Conservation (phyloP, 306 rosid species). For the Rosa lucieae region DNA sequence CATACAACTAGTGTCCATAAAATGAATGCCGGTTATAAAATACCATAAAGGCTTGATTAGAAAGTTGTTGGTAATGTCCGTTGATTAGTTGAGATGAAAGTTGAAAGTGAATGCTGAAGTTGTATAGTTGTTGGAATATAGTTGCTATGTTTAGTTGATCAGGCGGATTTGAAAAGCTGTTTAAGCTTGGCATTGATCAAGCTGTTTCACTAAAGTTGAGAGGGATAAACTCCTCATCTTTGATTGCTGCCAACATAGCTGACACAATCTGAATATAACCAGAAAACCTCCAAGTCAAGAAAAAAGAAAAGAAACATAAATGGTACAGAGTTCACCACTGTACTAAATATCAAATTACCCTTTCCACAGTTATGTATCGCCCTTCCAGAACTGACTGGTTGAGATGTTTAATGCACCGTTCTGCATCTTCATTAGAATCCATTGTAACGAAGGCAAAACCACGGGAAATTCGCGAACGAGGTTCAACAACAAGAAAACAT, state of each 20-base stretch:
- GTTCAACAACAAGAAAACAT: constrained; percentile 96
- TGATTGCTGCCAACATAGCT: constrained; percentile 98
- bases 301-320: constrained; percentile 32
- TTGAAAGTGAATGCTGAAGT: constrained; percentile 97
- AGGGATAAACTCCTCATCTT: constrained; percentile 96
- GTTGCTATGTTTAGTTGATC: constrained; percentile 98
- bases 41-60: constrained; percentile 93
- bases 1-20: constrained; percentile 43
- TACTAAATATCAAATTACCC: constrained; percentile 55
- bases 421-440: constrained; percentile 77
- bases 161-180: constrained; percentile 90
- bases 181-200: constrained; percentile 95
- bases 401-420: constrained; percentile 84
- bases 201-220: constrained; percentile 95
- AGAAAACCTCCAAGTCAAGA: constrained; percentile 92
- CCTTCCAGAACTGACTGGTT: constrained; percentile 96
- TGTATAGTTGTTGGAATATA: constrained; percentile 94
- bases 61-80: constrained; percentile 98
- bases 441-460: constrained; percentile 96
- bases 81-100: constrained; percentile 77
- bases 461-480: constrained; percentile 84
- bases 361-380: constrained; percentile 90
- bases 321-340: constrained; percentile 25
- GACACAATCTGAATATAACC: constrained; percentile 96
- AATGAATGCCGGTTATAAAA: constrained; percentile 68